Evolutionary conservation across 129 eudicot genomes (phyloP), one percentile per base, ranked within the genome.

Genomic region (Tagetes patula): DNA sequence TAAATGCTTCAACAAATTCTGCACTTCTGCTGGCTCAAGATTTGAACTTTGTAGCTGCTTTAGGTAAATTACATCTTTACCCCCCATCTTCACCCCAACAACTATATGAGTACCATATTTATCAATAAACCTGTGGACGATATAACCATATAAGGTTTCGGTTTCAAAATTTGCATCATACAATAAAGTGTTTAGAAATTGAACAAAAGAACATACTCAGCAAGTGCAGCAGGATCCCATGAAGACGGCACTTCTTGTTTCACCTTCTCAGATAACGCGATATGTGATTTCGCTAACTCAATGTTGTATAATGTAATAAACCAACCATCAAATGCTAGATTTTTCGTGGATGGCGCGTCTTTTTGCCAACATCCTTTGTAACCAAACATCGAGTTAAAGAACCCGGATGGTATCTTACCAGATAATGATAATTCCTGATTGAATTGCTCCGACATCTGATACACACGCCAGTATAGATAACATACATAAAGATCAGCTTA

Each of bases 21-120:
- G 96, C 61, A 95, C 89, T 70, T 91, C 97, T 45, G 80, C 64
- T 27, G 96, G 85, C 81, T 82, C 86, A 59, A 86, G 88, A 80
- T 74, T 88, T 73, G 99, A 95, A 47, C 81, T 84, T 73, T 87
- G 87, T 65, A 88, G 86, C 88, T 95, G 97, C 88, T 90, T 95
- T 68, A 95, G 83, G 75, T 90, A 89, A 66, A 95, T 83, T 60
- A 87, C 99, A 88, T 94, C 99, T 82, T 94, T 94, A 65, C 99
- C 99, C 72, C 99, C 99, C 96, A 94, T 94, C 86, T 91, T 95
- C 36, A 91, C 99, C 69, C 99, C 97, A 58, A 88, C 97, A 62
- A 95, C 85, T 52, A 95, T 79, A 77, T 95, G 99, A 46, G 99
- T 95, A 60, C 99, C 99, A 62, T 86, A 95, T 73, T 90, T 91